These are phyloP conservation scores for Cercospora sojina DNA, from an alignment of 2,329 filamentous ascomycete species.

Conservation along the genomic window DNA sequence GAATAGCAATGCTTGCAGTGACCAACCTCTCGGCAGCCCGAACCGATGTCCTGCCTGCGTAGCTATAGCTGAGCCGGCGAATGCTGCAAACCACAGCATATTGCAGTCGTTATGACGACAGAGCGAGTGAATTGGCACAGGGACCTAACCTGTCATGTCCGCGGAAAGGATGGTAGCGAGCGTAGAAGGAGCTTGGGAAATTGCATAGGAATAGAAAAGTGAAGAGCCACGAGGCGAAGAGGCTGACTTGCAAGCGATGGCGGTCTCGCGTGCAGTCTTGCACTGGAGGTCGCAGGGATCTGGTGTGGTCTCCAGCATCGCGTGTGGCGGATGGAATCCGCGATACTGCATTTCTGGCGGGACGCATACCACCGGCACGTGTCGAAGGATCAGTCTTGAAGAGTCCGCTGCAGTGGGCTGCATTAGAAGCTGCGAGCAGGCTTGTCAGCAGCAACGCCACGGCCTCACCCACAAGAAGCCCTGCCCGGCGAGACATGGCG, in stretches of 20 bases:
- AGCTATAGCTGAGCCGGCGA: background rate
- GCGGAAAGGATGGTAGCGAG: background rate
- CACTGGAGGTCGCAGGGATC: background rate
- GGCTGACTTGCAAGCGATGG: background rate
- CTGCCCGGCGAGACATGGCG: background rate
- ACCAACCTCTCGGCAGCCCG: background rate
- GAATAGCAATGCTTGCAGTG: background rate
- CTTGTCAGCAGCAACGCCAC: background rate
- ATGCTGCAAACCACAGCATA: background rate
- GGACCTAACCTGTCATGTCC: background rate
- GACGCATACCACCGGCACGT: background rate
- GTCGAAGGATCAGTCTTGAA: background rate
- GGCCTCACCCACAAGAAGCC: background rate
- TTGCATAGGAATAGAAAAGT: background rate
- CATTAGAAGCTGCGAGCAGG: background rate
- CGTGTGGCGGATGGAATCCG: background rate
- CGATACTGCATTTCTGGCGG: background rate
- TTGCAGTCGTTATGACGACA: background rate
- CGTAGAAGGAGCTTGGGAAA: background rate
- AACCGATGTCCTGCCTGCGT: background rate
- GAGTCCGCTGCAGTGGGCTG: background rate
- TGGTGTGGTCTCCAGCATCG: background rate
- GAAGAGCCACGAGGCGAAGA: background rate
- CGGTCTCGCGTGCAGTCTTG: background rate
- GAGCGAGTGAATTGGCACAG: background rate